A percentile compares a stretch with the other conserved stretches of the same genome.
Evolutionary conservation across 2,329 filamentous ascomycete species (phyloP).

Genomic region (Zasmidium angulare): DNA sequence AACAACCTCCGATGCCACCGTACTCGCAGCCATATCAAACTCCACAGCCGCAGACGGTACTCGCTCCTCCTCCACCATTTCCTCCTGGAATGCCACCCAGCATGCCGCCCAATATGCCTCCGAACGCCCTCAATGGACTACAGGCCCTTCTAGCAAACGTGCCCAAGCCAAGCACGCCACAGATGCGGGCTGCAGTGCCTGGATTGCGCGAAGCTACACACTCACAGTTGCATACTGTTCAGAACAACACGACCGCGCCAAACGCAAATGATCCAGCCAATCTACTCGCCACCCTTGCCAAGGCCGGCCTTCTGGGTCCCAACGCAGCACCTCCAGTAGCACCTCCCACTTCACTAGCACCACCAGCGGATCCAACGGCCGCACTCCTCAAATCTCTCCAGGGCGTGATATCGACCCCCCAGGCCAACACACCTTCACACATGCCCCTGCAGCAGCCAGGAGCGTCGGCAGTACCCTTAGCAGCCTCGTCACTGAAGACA

Average conservation of each 20-base stretch:
- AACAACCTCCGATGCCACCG: constrained; percentile 23
- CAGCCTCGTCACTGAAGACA: constrained; percentile 32
- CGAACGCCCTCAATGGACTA: constrained; percentile 33
- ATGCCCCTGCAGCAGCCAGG: constrained; percentile 8
- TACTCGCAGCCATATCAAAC: constrained; percentile 33
- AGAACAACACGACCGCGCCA: constrained; percentile 29
- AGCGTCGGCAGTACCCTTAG: constrained; percentile 25
- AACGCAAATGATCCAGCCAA: constrained; percentile 24
- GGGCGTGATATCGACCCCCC: constrained; percentile 26
- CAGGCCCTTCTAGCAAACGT: constrained; percentile 36
- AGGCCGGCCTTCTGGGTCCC: constrained; percentile 28
- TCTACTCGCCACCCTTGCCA: constrained; percentile 32
- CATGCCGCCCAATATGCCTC: constrained; percentile 28
- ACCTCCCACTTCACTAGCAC: constrained; percentile 14
- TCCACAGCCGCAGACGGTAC: constrained; percentile 28
- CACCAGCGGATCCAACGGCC: constrained; percentile 20
- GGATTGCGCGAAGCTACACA: constrained; percentile 31
- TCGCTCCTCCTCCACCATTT: constrained; percentile 17
- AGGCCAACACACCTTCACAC: constrained; percentile 21
- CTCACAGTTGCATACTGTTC: constrained; percentile 32
- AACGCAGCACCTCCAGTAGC: constrained; percentile 10
- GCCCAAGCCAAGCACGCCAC: constrained; percentile 38
- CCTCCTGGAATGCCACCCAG: constrained; percentile 15
- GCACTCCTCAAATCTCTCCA: constrained; percentile 28
- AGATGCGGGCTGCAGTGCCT: constrained; percentile 34